These are phyloP conservation scores for Cruciata laevipes DNA, from an alignment of 257 asterid species.

Conservation along the genomic window DNA sequence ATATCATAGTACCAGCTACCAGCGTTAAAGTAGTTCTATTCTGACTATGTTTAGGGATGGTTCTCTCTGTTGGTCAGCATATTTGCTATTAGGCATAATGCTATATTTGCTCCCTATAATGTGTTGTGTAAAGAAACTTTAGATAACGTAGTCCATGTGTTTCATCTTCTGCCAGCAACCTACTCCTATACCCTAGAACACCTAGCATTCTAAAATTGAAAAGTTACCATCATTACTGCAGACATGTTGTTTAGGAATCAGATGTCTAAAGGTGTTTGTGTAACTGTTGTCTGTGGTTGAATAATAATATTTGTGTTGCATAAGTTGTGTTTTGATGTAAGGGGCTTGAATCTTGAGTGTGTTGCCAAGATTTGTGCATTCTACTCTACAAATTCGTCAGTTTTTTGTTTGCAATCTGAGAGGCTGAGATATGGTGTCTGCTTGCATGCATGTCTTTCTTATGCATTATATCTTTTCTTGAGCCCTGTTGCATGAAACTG, in stretches of 20 bases:
- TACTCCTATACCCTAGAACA: not conserved
- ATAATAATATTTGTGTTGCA: not conserved
- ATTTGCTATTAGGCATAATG: not conserved
- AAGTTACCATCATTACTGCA: not conserved
- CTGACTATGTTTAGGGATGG: too few species aligned
- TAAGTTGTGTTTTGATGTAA: not conserved
- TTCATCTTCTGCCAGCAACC: not conserved
- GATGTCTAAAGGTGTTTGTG: not conserved
- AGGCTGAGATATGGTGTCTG: not conserved
- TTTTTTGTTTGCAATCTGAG: not conserved
- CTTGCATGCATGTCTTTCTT: not conserved
- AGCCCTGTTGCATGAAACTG: conserved; percentile 3
- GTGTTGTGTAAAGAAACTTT: not conserved
- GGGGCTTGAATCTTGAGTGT: not conserved
- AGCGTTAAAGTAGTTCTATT: too few species aligned
- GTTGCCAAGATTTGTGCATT: not conserved
- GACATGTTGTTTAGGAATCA: not conserved
- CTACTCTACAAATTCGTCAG: not conserved
- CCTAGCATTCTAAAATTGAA: not conserved
- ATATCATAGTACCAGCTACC: too few species aligned
- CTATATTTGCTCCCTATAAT: not conserved
- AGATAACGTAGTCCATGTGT: not conserved
- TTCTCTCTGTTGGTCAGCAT: too few species aligned
- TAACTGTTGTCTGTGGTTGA: not conserved
- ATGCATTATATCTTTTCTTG: not conserved